Conservation (phyloP, 1,284 basidiomycete species). For the Phylloboletellus chloephorus region DNA sequence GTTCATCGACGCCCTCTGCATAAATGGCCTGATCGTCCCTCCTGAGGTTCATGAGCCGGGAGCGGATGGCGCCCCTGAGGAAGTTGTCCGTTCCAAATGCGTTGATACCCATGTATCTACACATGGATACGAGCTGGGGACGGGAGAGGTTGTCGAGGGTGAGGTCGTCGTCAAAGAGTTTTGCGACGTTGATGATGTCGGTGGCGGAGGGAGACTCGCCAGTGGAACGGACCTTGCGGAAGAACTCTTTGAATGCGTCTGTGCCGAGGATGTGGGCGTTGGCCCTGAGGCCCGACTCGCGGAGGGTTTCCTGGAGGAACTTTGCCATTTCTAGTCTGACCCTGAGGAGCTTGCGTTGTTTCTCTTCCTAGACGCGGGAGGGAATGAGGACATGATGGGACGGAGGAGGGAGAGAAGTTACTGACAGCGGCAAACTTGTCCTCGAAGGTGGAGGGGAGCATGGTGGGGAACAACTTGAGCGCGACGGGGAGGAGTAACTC, state of each 20-base stretch:
- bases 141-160: slow-evolving; percentile 97
- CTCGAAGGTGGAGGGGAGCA: slow-evolving; percentile 98
- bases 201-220: slow-evolving; percentile 87
- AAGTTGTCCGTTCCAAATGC: slow-evolving; percentile 99
- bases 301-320: slow-evolving; percentile 95
- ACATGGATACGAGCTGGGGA: slow-evolving; percentile 96
- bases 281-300: slow-evolving; percentile 89
- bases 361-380: slow-evolving; percentile 73
- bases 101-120: slow-evolving; percentile 95
- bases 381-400: neutral
- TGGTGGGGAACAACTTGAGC: slow-evolving; percentile 96
- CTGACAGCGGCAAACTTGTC: slow-evolving; percentile 89
- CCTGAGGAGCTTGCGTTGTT: slow-evolving; percentile 91
- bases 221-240: slow-evolving; percentile 95
- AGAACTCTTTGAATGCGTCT: slow-evolving; percentile 98
- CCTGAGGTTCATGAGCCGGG: slow-evolving; percentile 77
- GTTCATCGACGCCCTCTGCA: slow-evolving; percentile 82
- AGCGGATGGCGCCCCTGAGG: slow-evolving; percentile 89
- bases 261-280: slow-evolving; percentile 88
- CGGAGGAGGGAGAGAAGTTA: slow-evolving; percentile 9
- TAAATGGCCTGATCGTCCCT: slow-evolving; percentile 93
- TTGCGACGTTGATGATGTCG: slow-evolving; percentile 93
- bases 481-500: slow-evolving; percentile 96
- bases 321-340: slow-evolving; percentile 99
- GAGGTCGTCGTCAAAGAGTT: slow-evolving; percentile 95